Evolutionary conservation across 192 early-diverging fungal genomes (phyloP).

Genomic region (Backusella mclennaniae): DNA sequence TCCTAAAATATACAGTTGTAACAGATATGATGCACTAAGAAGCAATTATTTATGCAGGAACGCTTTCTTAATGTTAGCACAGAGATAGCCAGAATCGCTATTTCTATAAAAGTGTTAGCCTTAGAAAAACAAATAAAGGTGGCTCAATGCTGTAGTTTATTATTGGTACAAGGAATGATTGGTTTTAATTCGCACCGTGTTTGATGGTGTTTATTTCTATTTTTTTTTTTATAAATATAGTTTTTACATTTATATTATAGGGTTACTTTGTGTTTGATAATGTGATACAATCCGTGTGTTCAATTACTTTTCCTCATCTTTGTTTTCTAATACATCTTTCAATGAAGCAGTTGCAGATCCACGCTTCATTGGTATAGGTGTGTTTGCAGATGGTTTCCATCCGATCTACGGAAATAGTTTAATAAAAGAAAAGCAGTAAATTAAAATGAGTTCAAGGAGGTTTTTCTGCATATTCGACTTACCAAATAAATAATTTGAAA

Average conservation of each 20-base stretch:
- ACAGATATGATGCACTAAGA: background rate
- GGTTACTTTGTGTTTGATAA: background rate
- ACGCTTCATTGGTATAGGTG: conserved; percentile 78
- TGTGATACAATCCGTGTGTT: background rate
- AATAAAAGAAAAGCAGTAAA: background rate
- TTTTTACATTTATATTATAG: background rate
- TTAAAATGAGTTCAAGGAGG: background rate
- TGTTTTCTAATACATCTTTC: conserved; percentile 58
- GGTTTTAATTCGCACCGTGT: conserved; percentile 1
- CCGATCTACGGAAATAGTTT: conserved; percentile 65
- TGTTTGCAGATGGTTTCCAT: conserved; percentile 88
- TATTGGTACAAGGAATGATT: background rate
- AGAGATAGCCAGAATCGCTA: background rate
- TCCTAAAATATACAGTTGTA: background rate
- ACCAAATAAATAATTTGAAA: conserved; percentile 80
- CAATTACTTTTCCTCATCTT: background rate
- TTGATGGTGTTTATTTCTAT: background rate
- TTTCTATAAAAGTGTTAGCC: background rate
- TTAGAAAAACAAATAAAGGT: background rate
- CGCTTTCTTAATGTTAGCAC: background rate
- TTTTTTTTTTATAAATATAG: background rate
- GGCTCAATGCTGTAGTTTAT: background rate
- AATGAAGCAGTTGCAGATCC: conserved; percentile 82
- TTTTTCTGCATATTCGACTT: background rate
- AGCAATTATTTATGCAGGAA: background rate